Base-by-base conservation (phyloP, 257 asterid genomes). In the Primulina huaijiensis region DNA sequence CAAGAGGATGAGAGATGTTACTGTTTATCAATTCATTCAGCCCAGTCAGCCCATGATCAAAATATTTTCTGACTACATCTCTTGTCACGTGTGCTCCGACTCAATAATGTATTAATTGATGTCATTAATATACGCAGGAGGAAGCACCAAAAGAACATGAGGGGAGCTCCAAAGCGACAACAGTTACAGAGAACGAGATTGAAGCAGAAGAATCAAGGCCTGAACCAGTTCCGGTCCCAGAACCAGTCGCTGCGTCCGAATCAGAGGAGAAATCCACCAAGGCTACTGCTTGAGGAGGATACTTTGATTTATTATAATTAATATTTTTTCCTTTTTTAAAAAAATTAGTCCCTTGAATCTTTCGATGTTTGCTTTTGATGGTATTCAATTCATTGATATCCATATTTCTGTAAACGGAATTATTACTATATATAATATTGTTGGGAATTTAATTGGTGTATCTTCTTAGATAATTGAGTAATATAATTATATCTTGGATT, bases 121-220 rank as follows among this genome's bases (percentile, higher is more conserved):
- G 16, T 4, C 40, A 43, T 43, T 14, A 69, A 31, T 37, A 21
- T 3, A 17, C 14, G 33, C 46, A 72, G 76, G 35, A 20, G 40
- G 76, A 72, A 72, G 71, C 71, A 29, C 31, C 53, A 30, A 67
- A 67, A 11, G 72, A 67, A 34, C 50, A 27, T 0, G 60, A 19
- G 37, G 12, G 52, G 30, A 64, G 19, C 23, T 61, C 65, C 37
- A 1, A 30, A 58, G 12, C 64, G 7, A 43, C 55, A 52, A 62
- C 14, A 7, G 69, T 43, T 20, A 33, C 33, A 33, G 69, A 71
- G 38, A 63, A 4, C 34, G 8, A 34, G 38, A 34, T 34, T 34
- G 38, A 34, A 7, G 38, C 7, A 34, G 38, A 19, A 40, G 68
- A 70, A 29, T 7, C 62, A 1, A 46, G 16, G 55, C 56, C 69